Percentiles rank a stretch among this genome's conserved stretches.
phyloP scores from a whole-genome alignment of 805 yeast species.

The Cyberlindnera mycetangii region DNA sequence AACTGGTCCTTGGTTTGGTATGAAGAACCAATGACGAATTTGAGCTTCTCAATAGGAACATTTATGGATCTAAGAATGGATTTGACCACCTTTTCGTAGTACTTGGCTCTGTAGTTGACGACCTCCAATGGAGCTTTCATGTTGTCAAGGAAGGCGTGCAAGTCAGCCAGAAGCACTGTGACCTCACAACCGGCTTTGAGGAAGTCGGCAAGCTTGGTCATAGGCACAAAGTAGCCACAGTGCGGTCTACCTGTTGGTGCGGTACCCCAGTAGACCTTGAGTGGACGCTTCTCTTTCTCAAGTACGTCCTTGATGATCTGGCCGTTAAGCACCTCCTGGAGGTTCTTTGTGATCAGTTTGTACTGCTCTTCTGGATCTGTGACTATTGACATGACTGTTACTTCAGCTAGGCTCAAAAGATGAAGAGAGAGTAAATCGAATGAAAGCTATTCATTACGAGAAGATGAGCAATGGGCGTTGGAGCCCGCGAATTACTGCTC shows the following conservation, averaged over 20 bases:
- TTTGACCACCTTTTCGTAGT: slow-evolving; percentile 81
- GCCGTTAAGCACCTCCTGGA: slow-evolving; percentile 88
- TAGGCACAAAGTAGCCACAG: slow-evolving; percentile 97
- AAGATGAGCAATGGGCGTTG: slow-evolving; percentile 1
- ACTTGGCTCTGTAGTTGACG: slow-evolving; percentile 82
- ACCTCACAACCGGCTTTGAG: slow-evolving; percentile 96
- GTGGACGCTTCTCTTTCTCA: slow-evolving; percentile 76
- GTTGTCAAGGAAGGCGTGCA: slow-evolving; percentile 95
- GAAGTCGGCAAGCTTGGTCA: slow-evolving; percentile 94
- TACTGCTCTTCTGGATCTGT: slow-evolving; percentile 60
- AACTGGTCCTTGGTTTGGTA: slow-evolving; percentile 78
- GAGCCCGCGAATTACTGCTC: slow-evolving; percentile 4
- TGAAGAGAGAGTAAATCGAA: not conserved
- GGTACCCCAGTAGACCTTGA: slow-evolving; percentile 96
- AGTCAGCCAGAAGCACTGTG: slow-evolving; percentile 85
- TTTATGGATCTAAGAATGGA: slow-evolving; percentile 81
- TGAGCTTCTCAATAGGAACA: slow-evolving; percentile 87
- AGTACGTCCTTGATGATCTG: slow-evolving; percentile 83
- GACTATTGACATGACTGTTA: slow-evolving; percentile 19
- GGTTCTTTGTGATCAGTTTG: slow-evolving; percentile 74
- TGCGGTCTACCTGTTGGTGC: slow-evolving; percentile 99
- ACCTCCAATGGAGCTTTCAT: slow-evolving; percentile 98
- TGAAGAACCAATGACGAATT: slow-evolving; percentile 83
- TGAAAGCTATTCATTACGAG: too few relatives aligned
- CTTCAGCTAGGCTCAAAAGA: not conserved